Evolutionary conservation across 805 yeast genomes (phyloP).

Genomic region (Spathaspora sp.): DNA sequence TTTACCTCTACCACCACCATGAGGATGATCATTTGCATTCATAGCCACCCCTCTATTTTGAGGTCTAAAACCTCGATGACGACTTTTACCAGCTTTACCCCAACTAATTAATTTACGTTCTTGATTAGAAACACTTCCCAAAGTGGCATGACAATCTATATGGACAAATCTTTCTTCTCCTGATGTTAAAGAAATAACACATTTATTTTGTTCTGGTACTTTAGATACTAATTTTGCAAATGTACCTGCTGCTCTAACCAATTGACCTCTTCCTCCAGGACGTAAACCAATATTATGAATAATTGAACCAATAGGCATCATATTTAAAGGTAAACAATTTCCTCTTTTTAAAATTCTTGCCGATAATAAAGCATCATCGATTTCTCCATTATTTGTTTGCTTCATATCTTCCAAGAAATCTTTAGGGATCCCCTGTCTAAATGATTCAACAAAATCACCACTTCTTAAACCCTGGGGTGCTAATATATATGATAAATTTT

Average conservation of each 20-base stretch:
- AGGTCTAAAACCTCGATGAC: slow-evolving; percentile 92
- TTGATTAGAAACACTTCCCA: slow-evolving; percentile 88
- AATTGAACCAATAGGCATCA: slow-evolving; percentile 94
- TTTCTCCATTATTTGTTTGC: slow-evolving; percentile 60
- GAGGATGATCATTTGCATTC: slow-evolving; percentile 97
- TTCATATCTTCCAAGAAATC: slow-evolving; percentile 72
- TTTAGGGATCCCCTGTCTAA: slow-evolving; percentile 81
- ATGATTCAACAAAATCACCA: slow-evolving; percentile 88
- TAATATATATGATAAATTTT: slow-evolving; percentile 69
- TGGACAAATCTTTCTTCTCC: slow-evolving; percentile 94
- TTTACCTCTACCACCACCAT: slow-evolving; percentile 99
- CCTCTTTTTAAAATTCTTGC: slow-evolving; percentile 89
- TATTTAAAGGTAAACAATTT: slow-evolving; percentile 84
- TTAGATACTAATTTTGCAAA: slow-evolving; percentile 86
- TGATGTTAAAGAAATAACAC: slow-evolving; percentile 76
- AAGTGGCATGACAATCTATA: slow-evolving; percentile 84
- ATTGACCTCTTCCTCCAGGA: slow-evolving; percentile 72
- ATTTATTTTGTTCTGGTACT: slow-evolving; percentile 63
- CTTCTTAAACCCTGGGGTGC: slow-evolving; percentile 92
- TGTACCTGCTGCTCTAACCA: slow-evolving; percentile 93
- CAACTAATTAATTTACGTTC: slow-evolving; percentile 85
- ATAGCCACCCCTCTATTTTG: slow-evolving; percentile 96
- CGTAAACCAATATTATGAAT: slow-evolving; percentile 81
- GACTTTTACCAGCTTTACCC: slow-evolving; percentile 96
- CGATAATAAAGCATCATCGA: slow-evolving; percentile 87